Evolutionary conservation across 2,329 filamentous ascomycete genomes (phyloP), one percentile per base, ranked within the genome.

Genomic region (Diaporthe citri): DNA sequence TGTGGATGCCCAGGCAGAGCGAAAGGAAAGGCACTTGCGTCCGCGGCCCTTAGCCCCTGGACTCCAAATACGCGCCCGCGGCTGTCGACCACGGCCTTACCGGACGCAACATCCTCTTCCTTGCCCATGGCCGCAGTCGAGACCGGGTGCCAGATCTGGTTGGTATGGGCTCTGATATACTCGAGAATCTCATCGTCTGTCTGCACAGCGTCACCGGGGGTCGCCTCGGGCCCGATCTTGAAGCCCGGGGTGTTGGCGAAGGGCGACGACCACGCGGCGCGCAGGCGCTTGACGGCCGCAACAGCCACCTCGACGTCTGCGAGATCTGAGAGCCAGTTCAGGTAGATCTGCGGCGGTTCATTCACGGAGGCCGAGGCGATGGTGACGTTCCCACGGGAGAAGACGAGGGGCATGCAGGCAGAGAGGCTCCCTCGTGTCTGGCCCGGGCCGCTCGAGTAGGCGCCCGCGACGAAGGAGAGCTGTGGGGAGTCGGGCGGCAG

Each of bases 1-100:
- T 89, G 87, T 52, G 88, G 85, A 13, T 87, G 83, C 10, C 77
- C 86, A 84, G 80, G 87, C 82, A 72, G 85, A 82, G 81, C 86
- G 83, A 88, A 81, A 4, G 87, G 87, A 71, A 89, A 84, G 5
- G 87, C 78, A 10, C 84, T 86, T 0, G 87, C 87, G 78, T 89
- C 87, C 4, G 84, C 84, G 0, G 89, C 83, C 12, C 87, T 81
- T n/a, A 89, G 79, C 28, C 84, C 83, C 71, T 83, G 82, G 25
- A 88, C 80, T 0, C 87, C 88, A 76, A 88, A 85, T 4, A 89
- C 87, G 25, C 83, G 83, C 25, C 88, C 81, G n/a, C 78, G 57
- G 43, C 83, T 78, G 73, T 86, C 83, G 0, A 88, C 86, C 9
- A 88, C 86, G 9, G 86, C 86, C 31, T 2, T 36, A 0, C 41